phyloP scores from a whole-genome alignment of 208 protist species.

The Leishmania tropica region DNA sequence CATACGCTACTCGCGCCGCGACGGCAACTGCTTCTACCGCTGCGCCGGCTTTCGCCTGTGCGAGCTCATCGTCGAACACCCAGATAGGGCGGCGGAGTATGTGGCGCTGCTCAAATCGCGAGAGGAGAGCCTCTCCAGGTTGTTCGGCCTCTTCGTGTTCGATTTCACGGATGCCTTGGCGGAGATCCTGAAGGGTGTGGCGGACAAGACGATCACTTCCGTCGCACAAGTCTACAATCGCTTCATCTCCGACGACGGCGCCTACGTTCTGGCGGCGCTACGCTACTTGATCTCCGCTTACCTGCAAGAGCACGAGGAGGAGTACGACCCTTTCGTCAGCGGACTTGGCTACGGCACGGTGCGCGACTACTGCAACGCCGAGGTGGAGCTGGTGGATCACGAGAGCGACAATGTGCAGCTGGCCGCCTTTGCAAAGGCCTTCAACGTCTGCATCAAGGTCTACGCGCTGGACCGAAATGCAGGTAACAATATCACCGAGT shows the following conservation, averaged over 20 bases:
- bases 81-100: conserved; percentile 21
- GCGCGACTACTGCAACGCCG: conserved; percentile 63
- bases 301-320: conserved; percentile 53
- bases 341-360: conserved; percentile 62
- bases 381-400: conserved; percentile 80
- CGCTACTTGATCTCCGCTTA: conserved; percentile 81
- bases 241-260: conserved; percentile 37
- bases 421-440: conserved; percentile 65
- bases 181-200: conserved; percentile 37
- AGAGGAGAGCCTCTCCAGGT: conserved; percentile 26
- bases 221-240: conserved; percentile 23
- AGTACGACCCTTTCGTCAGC: conserved; percentile 80
- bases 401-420: conserved; percentile 86
- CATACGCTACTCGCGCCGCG: conserved; percentile 73
- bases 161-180: conserved; percentile 74
- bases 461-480: conserved; percentile 65
- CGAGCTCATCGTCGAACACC: conserved; percentile 34
- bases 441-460: conserved; percentile 54
- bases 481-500: conserved; percentile 34
- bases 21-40: conserved; percentile 91
- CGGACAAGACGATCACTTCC: conserved; percentile 22
- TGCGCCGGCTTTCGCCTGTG: conserved; percentile 69
- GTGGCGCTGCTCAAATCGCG: conserved; percentile 21
- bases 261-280: conserved; percentile 72
- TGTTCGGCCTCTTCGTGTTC: conserved; percentile 72